Evolutionary conservation across 805 yeast genomes (phyloP), one percentile per base, ranked within the genome.

Genomic region (Saccharomycopsis sp.): DNA sequence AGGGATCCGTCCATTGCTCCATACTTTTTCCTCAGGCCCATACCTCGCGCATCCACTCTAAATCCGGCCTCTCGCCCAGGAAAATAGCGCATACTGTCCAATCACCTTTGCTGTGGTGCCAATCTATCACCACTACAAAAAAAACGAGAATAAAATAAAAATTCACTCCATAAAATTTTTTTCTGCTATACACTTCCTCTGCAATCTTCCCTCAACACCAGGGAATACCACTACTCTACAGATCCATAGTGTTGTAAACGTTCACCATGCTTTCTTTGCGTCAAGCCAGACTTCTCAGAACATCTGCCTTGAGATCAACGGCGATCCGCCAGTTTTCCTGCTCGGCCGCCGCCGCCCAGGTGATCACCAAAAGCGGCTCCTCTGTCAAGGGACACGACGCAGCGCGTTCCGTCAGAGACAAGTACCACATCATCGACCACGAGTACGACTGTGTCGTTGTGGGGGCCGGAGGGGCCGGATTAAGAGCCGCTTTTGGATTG

Each of bases 381-480:
- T 68, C 71, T 57, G 70, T 70, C 58, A 78, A 73, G 75, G 75
- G 61, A 69, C 78, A 78, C 63, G 71, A 70, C 57, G 87, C 87
- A 34, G 75, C 86, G 21, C 70, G 74, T 53, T 76, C 79, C 60
- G 76, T 82, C 66, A 76, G 80, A 54, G 77, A 83, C 64, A 89
- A 91, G 69, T 92, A 94, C 74, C 94, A 90, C 69, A 85, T 92
- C 63, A 85, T 92, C 65, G 98, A 92, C 75, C 99, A 92, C 74
- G 98, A 94, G 74, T 92, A 94, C 75, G 99, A 92, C 78, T 91
- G 97, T 79, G 84, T 92, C 53, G 98, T 92, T 60, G 91, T 92
- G 57, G 99, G 99, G 69, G 99, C 99, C 58, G 99, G 99, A 69
- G 99, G 99, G 73, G 99, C 99, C 53, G 99, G 99, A 71, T 79